Conservation (phyloP, 495 filamentous ascomycete species). For the Penicillium antarcticum region DNA sequence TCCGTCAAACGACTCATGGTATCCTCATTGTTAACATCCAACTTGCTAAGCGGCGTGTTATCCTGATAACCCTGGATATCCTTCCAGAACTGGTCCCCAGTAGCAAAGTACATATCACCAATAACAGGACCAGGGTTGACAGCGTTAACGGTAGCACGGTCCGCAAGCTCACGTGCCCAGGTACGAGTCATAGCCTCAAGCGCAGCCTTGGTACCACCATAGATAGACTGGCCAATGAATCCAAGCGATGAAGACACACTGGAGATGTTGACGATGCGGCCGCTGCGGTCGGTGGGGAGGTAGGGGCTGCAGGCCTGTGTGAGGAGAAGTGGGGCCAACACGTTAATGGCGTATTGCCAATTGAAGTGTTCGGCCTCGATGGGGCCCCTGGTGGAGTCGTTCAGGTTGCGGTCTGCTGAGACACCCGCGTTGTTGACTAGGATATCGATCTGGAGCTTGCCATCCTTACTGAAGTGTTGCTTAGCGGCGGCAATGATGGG, state of each 20-base stretch:
- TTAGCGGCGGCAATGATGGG: conserved; percentile 38
- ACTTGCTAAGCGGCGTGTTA: conserved; percentile 61
- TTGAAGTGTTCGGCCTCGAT: conserved; percentile 59
- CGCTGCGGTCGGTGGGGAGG: conserved; percentile 70
- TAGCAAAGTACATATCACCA: conserved; percentile 69
- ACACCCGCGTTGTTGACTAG: conserved; percentile 87
- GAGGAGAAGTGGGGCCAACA: conserved; percentile 79
- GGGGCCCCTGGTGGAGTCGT: conserved; percentile 47
- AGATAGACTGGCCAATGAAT: conserved; percentile 69
- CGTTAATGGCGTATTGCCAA: conserved; percentile 75
- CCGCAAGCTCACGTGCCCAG: conserved; percentile 78
- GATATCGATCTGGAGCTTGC: conserved; percentile 73
- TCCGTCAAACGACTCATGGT: conserved; percentile 51
- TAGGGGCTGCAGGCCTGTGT: conserved; percentile 66
- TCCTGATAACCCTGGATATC: conserved; percentile 60
- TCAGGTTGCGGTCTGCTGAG: conserved; percentile 55
- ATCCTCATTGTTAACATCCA: conserved; percentile 38
- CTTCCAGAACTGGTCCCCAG: conserved; percentile 51
- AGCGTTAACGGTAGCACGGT: conserved; percentile 77
- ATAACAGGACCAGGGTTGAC: conserved; percentile 87
- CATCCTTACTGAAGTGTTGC: conserved; percentile 47
- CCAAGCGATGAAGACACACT: conserved; percentile 67
- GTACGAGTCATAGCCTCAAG: conserved; percentile 90
- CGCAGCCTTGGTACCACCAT: conserved; percentile 86
- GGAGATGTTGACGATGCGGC: conserved; percentile 77